phyloP scores from a whole-genome alignment of 2,329 filamentous ascomycete genomes.

The Amphichorda felina region DNA sequence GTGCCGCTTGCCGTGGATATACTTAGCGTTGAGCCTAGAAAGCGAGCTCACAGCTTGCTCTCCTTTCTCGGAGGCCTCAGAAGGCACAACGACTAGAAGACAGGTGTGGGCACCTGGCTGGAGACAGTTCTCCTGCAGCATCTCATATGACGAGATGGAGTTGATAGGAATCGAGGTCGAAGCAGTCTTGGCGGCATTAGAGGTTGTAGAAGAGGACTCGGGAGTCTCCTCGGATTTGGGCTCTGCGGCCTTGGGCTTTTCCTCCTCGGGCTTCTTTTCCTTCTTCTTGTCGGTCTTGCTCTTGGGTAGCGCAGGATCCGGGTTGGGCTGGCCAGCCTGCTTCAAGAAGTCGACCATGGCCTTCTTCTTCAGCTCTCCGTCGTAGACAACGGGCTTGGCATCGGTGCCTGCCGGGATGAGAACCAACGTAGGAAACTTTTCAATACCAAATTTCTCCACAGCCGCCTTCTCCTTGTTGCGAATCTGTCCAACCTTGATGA shows the following conservation, averaged over 20 bases:
- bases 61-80: conserved; percentile 34
- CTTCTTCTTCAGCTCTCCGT: conserved; percentile 77
- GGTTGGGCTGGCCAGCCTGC: conserved; percentile 67
- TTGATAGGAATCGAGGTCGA: conserved; percentile 46
- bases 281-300: conserved; percentile 24
- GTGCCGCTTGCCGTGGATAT: conserved; percentile 51
- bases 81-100: conserved; percentile 61
- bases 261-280: conserved; percentile 13
- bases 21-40: conserved; percentile 65
- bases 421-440: conserved; percentile 68
- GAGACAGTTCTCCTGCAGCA: conserved; percentile 62
- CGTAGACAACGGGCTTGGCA: conserved; percentile 58
- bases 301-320: conserved; percentile 44
- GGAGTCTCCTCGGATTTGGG: conserved; percentile 15
- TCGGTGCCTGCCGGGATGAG: conserved; percentile 58
- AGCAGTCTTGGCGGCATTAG: conserved; percentile 7
- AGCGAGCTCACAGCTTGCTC: conserved; percentile 50
- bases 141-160: conserved; percentile 48
- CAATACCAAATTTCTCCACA: conserved; percentile 63
- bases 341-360: conserved; percentile 73
- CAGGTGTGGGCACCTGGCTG: conserved; percentile 69
- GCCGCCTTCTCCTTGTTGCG: conserved; percentile 66
- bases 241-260: conserved; percentile 11
- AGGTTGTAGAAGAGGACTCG: conserved; percentile 14
- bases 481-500: conserved; percentile 70